A percentile compares a stretch with the other conserved stretches of the same genome.
phyloP scores from a whole-genome alignment of 1,284 basidiomycete species.

The Kalmanozyma brasiliensis region DNA sequence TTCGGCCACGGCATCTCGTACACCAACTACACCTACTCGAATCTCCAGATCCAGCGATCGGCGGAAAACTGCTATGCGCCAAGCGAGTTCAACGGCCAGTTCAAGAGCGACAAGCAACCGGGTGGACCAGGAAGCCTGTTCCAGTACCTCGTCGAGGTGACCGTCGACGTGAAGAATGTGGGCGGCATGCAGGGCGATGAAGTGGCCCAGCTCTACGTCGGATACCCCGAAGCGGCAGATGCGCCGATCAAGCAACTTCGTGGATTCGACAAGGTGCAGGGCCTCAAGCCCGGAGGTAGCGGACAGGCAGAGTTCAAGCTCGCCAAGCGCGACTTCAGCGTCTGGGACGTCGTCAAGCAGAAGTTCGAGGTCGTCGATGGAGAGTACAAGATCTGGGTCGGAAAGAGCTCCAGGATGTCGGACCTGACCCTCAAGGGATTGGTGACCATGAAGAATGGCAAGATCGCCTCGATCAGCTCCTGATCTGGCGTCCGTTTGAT shows the following conservation, averaged over 20 bases:
- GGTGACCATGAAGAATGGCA: conserved; percentile 26
- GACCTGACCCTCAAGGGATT: conserved; percentile 24
- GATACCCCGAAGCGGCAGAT: conserved; percentile 29
- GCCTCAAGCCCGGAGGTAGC: conserved; percentile 22
- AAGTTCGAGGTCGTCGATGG: conserved; percentile 40
- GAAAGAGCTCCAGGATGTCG: conserved; percentile 24
- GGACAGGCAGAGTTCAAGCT: conserved; percentile 42
- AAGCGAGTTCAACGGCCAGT: conserved; percentile 8
- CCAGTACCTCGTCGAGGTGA: conserved; percentile 71
- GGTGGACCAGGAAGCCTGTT: conserved; percentile 54
- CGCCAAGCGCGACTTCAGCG: conserved; percentile 44
- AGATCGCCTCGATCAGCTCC: conserved; percentile 11
- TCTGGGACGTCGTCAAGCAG: conserved; percentile 46
- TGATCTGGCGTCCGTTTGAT: neutral
- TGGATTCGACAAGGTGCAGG: conserved; percentile 53
- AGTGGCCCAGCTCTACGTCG: conserved; percentile 69
- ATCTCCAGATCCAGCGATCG: conserved; percentile 25
- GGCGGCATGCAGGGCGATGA: conserved; percentile 69
- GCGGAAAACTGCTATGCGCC: conserved; percentile 30
- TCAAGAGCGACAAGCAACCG: conserved; percentile 28
- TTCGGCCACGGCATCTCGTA: conserved; percentile 89
- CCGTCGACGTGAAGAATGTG: conserved; percentile 69
- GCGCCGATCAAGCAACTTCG: conserved; percentile 43
- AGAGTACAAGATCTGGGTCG: conserved; percentile 44
- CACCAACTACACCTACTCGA: conserved; percentile 74